Conservation (phyloP, 139 green algal species). For the Zygnema cylindricum region DNA sequence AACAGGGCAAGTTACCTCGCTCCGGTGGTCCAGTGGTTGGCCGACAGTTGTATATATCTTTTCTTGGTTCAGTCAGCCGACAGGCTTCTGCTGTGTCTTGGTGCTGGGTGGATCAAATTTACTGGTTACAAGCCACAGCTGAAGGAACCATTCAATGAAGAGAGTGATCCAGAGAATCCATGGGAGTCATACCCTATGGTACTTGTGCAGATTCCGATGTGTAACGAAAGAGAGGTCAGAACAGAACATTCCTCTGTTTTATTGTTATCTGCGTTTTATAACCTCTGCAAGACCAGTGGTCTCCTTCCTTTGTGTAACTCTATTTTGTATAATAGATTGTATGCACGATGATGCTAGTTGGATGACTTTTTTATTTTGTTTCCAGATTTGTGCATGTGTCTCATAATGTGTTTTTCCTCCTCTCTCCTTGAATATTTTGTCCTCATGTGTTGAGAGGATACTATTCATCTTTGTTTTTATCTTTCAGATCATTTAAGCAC, state of each 20-base stretch:
- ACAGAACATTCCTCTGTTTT: neutral
- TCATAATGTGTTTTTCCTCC: too few relatives aligned
- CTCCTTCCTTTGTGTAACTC: too few relatives aligned
- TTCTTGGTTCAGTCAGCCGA: constrained; percentile 42
- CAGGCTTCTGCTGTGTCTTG: constrained; percentile 26
- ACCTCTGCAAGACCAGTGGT: too few relatives aligned
- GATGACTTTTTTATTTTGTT: too few relatives aligned
- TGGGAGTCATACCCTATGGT: constrained; percentile 47
- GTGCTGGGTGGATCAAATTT: constrained; percentile 38
- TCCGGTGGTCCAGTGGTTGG: constrained; percentile 37
- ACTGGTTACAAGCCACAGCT: constrained; percentile 35
- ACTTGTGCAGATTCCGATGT: constrained; percentile 62
- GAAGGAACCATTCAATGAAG: constrained; percentile 6
- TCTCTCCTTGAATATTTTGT: too few relatives aligned
- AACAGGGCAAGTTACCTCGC: constrained; percentile 39
- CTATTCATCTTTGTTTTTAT: too few relatives aligned
- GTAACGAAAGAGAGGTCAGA: constrained; percentile 54
- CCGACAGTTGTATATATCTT: constrained; percentile 39
- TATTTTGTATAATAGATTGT: too few relatives aligned
- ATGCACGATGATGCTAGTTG: too few relatives aligned
- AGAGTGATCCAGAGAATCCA: constrained; percentile 23
- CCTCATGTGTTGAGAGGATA: too few relatives aligned
- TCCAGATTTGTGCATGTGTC: too few relatives aligned
- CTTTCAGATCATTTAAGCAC: too few relatives aligned
- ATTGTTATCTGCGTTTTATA: neutral